Evolutionary conservation across 2,329 filamentous ascomycete genomes (phyloP).

Genomic region (Fusarium zealandicum): DNA sequence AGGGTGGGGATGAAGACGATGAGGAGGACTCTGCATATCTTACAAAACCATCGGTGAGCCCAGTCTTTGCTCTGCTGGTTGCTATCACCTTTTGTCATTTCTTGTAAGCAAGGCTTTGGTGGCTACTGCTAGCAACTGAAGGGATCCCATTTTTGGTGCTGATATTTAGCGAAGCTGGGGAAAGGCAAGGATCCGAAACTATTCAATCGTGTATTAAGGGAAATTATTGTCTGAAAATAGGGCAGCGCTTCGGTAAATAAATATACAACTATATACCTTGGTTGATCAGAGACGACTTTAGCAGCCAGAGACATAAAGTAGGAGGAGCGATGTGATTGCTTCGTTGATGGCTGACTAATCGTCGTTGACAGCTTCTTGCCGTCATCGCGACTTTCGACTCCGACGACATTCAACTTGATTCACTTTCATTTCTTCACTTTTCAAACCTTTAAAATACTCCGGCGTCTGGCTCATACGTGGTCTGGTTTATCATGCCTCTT

Average conservation of each 20-base stretch:
- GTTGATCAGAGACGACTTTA: slow-evolving; percentile 1
- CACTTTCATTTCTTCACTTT: background rate
- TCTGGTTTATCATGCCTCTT: slow-evolving; percentile 3
- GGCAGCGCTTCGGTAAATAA: background rate
- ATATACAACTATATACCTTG: background rate
- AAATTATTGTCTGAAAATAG: slow-evolving; percentile 9
- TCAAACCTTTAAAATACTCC: no score
- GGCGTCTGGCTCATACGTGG: no score
- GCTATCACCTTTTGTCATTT: slow-evolving; percentile 13
- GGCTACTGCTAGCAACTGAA: background rate
- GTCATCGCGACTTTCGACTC: slow-evolving; percentile 12
- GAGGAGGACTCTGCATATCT: slow-evolving; percentile 23
- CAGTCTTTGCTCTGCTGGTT: slow-evolving; percentile 19
- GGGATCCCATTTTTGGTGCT: slow-evolving; percentile 22
- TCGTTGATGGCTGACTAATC: slow-evolving; percentile 30
- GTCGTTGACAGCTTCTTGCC: slow-evolving; percentile 12
- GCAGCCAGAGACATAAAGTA: background rate
- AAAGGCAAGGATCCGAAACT: background rate
- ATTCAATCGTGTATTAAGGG: slow-evolving; percentile 9
- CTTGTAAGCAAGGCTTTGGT: slow-evolving; percentile 7
- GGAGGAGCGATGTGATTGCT: background rate
- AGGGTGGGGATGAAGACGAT: background rate
- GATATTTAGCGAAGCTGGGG: slow-evolving; percentile 21
- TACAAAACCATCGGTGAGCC: slow-evolving; percentile 2
- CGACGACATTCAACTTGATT: background rate